Percentiles rank a stretch among this genome's conserved stretches.
These are phyloP conservation scores for Diaporthe sp. DNA, from an alignment of 2,329 filamentous ascomycete genomes.

Conservation along the genomic window DNA sequence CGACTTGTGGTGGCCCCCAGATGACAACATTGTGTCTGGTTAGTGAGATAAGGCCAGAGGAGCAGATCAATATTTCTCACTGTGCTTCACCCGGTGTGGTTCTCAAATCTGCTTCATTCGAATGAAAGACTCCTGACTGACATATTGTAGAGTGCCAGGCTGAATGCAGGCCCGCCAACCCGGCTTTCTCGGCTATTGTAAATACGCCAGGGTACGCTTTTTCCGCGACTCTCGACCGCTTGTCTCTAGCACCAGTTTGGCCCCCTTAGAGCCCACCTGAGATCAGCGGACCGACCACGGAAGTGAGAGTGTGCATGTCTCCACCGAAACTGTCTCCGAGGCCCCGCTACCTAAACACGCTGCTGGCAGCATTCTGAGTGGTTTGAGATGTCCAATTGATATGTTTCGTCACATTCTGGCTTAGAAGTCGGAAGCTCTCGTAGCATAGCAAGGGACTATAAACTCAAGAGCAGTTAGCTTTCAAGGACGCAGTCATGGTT, in stretches of 20 bases:
- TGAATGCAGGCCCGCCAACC: not conserved
- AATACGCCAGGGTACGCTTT: not conserved
- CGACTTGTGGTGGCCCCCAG: not conserved
- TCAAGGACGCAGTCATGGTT: not conserved
- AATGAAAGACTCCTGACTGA: not conserved
- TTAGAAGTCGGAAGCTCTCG: not conserved
- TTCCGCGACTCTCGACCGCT: not conserved
- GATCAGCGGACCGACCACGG: slow-evolving; percentile 2
- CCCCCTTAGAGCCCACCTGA: not conserved
- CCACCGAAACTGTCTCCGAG: not conserved
- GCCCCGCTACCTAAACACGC: not conserved
- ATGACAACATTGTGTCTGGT: not conserved
- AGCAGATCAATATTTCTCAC: not conserved
- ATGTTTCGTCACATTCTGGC: not conserved
- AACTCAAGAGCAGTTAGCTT: not conserved
- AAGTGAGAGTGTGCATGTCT: not conserved
- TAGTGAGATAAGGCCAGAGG: not conserved
- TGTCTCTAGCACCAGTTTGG: not conserved
- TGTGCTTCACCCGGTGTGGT: not conserved
- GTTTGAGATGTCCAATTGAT: not conserved
- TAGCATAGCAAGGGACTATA: not conserved
- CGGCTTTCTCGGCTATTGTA: not conserved
- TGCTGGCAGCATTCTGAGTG: not conserved
- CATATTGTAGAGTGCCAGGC: not conserved
- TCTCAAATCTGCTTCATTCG: not conserved